These are phyloP conservation scores for Dendrostoma leiphaemia DNA, from an alignment of 2,329 filamentous ascomycete genomes.

Conservation along the genomic window DNA sequence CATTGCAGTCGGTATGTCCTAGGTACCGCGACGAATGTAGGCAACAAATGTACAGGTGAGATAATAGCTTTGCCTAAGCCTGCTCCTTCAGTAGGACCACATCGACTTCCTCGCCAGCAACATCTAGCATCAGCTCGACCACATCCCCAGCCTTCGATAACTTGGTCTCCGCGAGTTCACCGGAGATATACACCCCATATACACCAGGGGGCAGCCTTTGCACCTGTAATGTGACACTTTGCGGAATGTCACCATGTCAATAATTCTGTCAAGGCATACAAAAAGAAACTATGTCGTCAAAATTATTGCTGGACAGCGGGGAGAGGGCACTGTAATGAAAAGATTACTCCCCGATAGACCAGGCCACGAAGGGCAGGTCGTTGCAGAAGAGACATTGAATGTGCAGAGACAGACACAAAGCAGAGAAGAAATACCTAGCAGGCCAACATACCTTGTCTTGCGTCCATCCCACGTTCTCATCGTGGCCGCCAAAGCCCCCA, in stretches of 20 bases:
- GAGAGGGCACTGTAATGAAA: too few relatives aligned
- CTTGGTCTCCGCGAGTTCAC: background rate
- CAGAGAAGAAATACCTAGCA: too few relatives aligned
- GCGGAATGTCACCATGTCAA: background rate
- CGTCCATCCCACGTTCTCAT: conserved; percentile 9
- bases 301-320: too few relatives aligned
- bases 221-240: background rate
- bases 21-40: too few relatives aligned
- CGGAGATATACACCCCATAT: conserved; percentile 4
- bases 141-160: background rate
- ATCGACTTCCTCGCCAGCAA: conserved; percentile 1
- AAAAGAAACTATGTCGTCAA: background rate
- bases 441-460: background rate
- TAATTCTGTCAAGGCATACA: too few relatives aligned
- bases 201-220: conserved; percentile 3
- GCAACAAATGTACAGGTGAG: background rate
- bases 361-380: too few relatives aligned
- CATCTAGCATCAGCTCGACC: background rate
- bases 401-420: too few relatives aligned
- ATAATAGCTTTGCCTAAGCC: background rate
- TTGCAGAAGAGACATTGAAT: too few relatives aligned
- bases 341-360: too few relatives aligned
- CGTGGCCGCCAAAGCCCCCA: background rate
- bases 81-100: conserved; percentile 1
- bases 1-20: too few relatives aligned